Percentiles rank a stretch among this genome's conserved stretches.
Conservation (phyloP, 1,284 basidiomycete species). For the Cerioporus squamosus region DNA sequence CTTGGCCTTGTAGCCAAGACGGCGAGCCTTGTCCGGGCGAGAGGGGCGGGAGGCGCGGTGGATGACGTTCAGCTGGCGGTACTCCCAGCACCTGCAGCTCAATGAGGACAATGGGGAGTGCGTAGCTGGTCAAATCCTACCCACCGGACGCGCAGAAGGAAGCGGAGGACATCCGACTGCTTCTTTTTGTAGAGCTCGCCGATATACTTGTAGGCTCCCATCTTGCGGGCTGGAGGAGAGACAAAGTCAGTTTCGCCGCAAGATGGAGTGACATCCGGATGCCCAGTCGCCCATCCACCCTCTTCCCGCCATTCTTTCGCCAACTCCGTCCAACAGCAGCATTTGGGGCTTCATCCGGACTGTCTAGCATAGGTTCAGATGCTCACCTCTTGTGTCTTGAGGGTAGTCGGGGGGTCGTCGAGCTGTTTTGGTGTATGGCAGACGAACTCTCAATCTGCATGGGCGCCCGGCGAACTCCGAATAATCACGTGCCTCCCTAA, state of each 20-base stretch:
- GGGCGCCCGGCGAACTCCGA: slow-evolving; percentile 13
- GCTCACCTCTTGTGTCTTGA: slow-evolving; percentile 40
- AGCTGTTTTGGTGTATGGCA: slow-evolving; percentile 26
- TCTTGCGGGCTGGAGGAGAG: slow-evolving; percentile 41
- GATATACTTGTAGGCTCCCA: slow-evolving; percentile 98
- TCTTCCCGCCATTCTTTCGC: slow-evolving; percentile 22
- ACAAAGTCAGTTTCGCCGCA: slow-evolving; percentile 18
- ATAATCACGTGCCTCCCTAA: not conserved
- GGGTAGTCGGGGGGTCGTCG: slow-evolving; percentile 34
- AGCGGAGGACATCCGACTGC: slow-evolving; percentile 97
- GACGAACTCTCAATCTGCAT: slow-evolving; percentile 13
- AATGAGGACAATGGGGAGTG: slow-evolving; percentile 1
- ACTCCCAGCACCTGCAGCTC: slow-evolving; percentile 96
- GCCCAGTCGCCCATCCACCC: slow-evolving; percentile 33
- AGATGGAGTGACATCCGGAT: slow-evolving; percentile 28
- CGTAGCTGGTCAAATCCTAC: slow-evolving; percentile 31
- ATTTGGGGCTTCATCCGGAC: slow-evolving; percentile 14
- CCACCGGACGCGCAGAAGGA: slow-evolving; percentile 95
- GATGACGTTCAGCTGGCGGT: slow-evolving; percentile 97
- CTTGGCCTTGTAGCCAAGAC: slow-evolving; percentile 99
- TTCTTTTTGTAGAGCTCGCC: slow-evolving; percentile 96
- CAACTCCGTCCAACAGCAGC: slow-evolving; percentile 3
- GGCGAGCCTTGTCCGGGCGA: slow-evolving; percentile 98
- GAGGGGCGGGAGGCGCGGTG: slow-evolving; percentile 98
- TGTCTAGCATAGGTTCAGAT: slow-evolving; percentile 10